Evolutionary conservation across 192 early-diverging fungal species (phyloP), one percentile per base, ranked within the genome.

Genomic region (Backusella tarrabulga): DNA sequence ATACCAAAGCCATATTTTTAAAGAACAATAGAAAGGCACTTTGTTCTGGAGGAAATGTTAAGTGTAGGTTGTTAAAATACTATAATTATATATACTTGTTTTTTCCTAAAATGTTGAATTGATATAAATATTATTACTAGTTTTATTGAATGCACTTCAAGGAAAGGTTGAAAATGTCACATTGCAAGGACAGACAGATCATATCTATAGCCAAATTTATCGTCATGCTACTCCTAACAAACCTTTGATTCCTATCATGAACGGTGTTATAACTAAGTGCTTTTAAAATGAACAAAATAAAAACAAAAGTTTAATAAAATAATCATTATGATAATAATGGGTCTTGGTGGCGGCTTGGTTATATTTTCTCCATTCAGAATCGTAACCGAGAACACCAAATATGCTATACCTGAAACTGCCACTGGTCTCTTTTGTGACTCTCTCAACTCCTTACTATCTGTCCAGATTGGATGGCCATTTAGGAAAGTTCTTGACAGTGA

Each of bases 401-500:
- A 98, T 83, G 92, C 97, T 32, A 99, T 99, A 95, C 97, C 98
- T 11, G 98, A 99, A 80, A 95, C 94, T 14, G 88, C 87, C 69
- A 99, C 98, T 72, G 98, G 98, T 12, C 86, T 97, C 34, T 97
- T 98, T 78, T 97, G 97, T 19, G 98, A 98, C 80, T 97, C 98
- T 97, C 97, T 6, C 97, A 96, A 96, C 23, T 95, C 93, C 7
- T n/a, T 98, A 97, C 87, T 98, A 97, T 83, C 81, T 99, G 70
- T 91, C 98, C 23, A 88, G 97, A 15, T 80, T 99, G 82, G 98
- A 98, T 77, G 97, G 96, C 15, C 90, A 96, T 83, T 79, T 96
- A 12, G 98, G 98, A 60, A 92, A 88, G 36, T 99, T 94, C 77
- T 79, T 99, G 72, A 96, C 93, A 2, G 81, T 98, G 84, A 96